Conservation (phyloP, 164 flowering plant species). For the Nymphaea thermarum region DNA sequence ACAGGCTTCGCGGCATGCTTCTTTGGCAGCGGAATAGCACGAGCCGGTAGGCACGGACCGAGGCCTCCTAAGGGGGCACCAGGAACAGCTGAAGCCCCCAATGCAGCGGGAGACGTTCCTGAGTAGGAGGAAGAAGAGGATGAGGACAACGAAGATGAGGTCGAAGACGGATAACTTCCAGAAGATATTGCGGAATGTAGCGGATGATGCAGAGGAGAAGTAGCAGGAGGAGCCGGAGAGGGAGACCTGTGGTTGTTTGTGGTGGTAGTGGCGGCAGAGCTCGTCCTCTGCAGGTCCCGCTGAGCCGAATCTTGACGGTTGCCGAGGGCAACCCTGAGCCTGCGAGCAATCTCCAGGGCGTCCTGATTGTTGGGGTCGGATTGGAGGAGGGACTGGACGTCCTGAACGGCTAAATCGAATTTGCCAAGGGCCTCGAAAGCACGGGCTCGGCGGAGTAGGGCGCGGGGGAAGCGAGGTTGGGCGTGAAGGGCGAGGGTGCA, state of each 20-base stretch:
- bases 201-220: background rate
- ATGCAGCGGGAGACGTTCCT: slow-evolving; percentile 82
- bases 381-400: slow-evolving; percentile 50
- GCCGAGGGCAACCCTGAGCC: slow-evolving; percentile 54
- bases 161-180: background rate
- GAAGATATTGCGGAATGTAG: background rate
- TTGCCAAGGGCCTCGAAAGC: slow-evolving; percentile 82
- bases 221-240: background rate
- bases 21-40: slow-evolving; percentile 48
- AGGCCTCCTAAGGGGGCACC: slow-evolving; percentile 87
- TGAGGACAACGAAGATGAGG: background rate
- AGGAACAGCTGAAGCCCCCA: slow-evolving; percentile 92
- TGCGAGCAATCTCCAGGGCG: slow-evolving; percentile 63
- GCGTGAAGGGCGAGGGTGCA: slow-evolving; percentile 75
- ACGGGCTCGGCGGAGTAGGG: slow-evolving; percentile 78
- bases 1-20: slow-evolving; percentile 13
- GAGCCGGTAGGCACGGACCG: slow-evolving; percentile 82
- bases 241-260: background rate
- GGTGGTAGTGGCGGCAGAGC: background rate
- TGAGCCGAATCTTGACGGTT: slow-evolving; percentile 39
- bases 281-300: slow-evolving; percentile 78
- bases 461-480: slow-evolving; percentile 71
- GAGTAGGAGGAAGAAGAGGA: background rate
- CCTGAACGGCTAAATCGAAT: slow-evolving; percentile 84
- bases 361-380: slow-evolving; percentile 67